phyloP scores from a whole-genome alignment of 306 rosid genomes.

The Quercus glauca region DNA sequence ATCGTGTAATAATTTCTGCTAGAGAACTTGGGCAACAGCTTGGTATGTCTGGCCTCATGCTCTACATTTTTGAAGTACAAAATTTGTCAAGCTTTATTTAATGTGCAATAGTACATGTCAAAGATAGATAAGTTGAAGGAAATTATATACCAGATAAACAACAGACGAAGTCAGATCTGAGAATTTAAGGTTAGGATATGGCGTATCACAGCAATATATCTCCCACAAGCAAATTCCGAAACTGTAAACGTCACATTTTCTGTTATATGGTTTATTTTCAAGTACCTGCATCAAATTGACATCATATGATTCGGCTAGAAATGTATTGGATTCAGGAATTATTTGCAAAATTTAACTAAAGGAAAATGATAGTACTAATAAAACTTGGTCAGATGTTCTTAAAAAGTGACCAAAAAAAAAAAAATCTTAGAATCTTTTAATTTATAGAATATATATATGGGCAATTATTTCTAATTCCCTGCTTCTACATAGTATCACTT shows the following conservation, averaged over 20 bases:
- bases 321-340: neutral
- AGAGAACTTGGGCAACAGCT: conserved; percentile 12
- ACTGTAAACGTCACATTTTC: conserved; percentile 15
- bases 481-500: neutral
- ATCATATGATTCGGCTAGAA: no score
- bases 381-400: neutral
- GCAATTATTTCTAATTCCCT: neutral
- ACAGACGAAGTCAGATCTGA: neutral
- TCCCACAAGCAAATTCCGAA: conserved; percentile 26
- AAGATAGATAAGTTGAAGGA: neutral
- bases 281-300: conserved; percentile 2
- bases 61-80: neutral
- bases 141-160: neutral
- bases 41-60: conserved; percentile 13
- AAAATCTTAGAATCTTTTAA: neutral
- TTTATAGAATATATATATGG: neutral
- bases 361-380: neutral
- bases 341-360: neutral
- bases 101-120: neutral
- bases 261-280: neutral
- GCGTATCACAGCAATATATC: conserved; percentile 3
- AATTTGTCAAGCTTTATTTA: neutral
- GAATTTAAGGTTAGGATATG: neutral
- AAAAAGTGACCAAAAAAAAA: neutral
- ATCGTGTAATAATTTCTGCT: neutral